These are phyloP conservation scores for Puccinia coronata DNA, from an alignment of 1,284 basidiomycete genomes.

Conservation along the genomic window DNA sequence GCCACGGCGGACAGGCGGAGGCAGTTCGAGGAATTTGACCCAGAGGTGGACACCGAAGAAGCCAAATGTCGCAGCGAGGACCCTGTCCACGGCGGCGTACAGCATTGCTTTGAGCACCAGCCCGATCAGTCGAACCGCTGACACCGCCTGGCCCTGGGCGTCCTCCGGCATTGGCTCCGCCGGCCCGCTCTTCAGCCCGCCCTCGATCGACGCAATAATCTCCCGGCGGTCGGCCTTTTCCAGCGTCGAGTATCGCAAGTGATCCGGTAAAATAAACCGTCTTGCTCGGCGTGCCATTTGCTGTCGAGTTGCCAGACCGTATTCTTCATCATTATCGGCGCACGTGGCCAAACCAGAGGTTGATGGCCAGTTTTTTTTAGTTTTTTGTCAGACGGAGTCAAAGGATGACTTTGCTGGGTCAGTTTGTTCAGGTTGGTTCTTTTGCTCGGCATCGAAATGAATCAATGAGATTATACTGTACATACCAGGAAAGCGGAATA, in stretches of 20 bases:
- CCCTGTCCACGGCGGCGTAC: conserved; percentile 51
- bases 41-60: conserved; percentile 53
- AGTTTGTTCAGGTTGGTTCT: too few relatives aligned
- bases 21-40: conserved; percentile 53
- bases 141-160: conserved; percentile 31
- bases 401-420: too few relatives aligned
- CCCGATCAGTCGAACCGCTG: conserved; percentile 32
- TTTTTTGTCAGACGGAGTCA: too few relatives aligned
- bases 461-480: too few relatives aligned
- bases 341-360: background rate
- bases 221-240: background rate
- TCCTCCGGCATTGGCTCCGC: conserved; percentile 10
- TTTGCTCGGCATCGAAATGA: too few relatives aligned
- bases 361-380: too few relatives aligned
- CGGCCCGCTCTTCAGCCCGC: conserved; percentile 25
- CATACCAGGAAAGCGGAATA: too few relatives aligned
- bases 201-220: conserved; percentile 36
- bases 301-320: background rate
- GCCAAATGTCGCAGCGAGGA: conserved; percentile 39
- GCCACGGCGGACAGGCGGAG: conserved; percentile 20
- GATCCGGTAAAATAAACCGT: background rate
- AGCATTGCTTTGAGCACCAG: conserved; percentile 13
- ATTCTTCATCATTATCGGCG: background rate
- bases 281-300: background rate
- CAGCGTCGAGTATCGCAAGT: background rate